Conservation (phyloP, 2,329 filamentous ascomycete species). For the Knufia fluminis region DNA sequence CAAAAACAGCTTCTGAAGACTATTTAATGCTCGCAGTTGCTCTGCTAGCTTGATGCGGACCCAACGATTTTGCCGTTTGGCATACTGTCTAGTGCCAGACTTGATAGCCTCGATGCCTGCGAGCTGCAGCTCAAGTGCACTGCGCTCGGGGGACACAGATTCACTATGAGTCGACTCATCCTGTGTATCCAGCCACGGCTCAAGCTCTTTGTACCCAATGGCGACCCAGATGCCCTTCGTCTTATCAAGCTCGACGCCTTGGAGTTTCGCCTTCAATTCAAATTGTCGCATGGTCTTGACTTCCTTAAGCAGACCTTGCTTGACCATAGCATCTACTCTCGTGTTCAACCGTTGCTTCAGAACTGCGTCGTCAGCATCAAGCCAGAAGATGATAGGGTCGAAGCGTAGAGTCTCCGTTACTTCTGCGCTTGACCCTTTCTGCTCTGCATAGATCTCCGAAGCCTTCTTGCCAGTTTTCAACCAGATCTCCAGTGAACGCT, state of each 20-base stretch:
- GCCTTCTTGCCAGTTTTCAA: slow-evolving; percentile 71
- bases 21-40: slow-evolving; percentile 49
- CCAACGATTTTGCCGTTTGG: slow-evolving; percentile 75
- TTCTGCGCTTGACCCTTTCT: slow-evolving; percentile 38
- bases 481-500: slow-evolving; percentile 81
- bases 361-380: slow-evolving; percentile 61
- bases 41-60: slow-evolving; percentile 74
- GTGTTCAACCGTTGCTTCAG: slow-evolving; percentile 63
- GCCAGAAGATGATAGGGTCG: slow-evolving; percentile 70
- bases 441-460: slow-evolving; percentile 78
- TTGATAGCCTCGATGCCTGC: slow-evolving; percentile 65
- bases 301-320: slow-evolving; percentile 54
- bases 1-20: slow-evolving; percentile 57
- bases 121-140: not conserved
- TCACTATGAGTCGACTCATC: slow-evolving; percentile 24
- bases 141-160: too few species aligned
- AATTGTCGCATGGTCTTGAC: slow-evolving; percentile 46
- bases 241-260: slow-evolving; percentile 54
- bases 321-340: slow-evolving; percentile 77
- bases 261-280: slow-evolving; percentile 29
- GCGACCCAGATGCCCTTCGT: slow-evolving; percentile 89
- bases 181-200: slow-evolving; percentile 54
- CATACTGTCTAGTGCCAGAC: slow-evolving; percentile 76
- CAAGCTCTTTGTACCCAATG: slow-evolving; percentile 90
- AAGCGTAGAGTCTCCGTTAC: slow-evolving; percentile 39